These are phyloP conservation scores for Aquilaria agallochum DNA, from an alignment of 441 rosid genomes.

Conservation along the genomic window DNA sequence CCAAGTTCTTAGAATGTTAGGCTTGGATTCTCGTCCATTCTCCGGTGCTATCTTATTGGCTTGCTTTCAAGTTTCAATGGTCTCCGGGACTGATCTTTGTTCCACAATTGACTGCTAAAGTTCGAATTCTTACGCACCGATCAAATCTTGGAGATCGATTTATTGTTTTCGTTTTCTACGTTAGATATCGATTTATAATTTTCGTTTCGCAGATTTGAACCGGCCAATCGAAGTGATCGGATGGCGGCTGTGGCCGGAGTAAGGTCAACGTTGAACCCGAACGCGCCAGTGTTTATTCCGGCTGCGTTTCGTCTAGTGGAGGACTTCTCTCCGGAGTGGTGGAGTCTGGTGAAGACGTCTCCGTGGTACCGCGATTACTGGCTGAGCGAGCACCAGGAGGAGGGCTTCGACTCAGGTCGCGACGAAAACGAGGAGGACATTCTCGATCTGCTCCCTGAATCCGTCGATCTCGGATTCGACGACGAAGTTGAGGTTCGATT, in stretches of 20 bases:
- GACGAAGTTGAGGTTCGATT: constrained; percentile 20
- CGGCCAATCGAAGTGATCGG: neutral
- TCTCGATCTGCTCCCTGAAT: neutral
- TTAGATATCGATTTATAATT: too few species aligned
- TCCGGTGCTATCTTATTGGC: too few species aligned
- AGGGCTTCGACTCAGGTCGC: constrained; percentile 19
- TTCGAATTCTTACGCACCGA: too few species aligned
- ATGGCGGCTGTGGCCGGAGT: constrained; percentile 32
- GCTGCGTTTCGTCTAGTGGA: constrained; percentile 38
- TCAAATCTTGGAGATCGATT: too few species aligned
- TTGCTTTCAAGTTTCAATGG: too few species aligned
- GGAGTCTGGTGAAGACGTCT: constrained; percentile 42
- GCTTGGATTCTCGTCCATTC: too few species aligned
- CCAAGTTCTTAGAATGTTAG: too few species aligned
- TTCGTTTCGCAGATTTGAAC: too few species aligned
- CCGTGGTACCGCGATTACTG: constrained; percentile 41
- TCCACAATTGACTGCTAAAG: too few species aligned
- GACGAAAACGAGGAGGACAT: neutral
- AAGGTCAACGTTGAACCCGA: constrained; percentile 32
- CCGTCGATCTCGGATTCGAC: constrained; percentile 1
- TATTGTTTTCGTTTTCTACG: too few species aligned
- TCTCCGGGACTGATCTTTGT: too few species aligned
- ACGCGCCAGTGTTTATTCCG: constrained; percentile 35
- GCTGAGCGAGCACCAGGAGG: constrained; percentile 31
- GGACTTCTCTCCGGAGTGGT: constrained; percentile 55